Conservation (phyloP, 371 early-diverging fungal genomes). For the Actinomortierella ambigua region DNA sequence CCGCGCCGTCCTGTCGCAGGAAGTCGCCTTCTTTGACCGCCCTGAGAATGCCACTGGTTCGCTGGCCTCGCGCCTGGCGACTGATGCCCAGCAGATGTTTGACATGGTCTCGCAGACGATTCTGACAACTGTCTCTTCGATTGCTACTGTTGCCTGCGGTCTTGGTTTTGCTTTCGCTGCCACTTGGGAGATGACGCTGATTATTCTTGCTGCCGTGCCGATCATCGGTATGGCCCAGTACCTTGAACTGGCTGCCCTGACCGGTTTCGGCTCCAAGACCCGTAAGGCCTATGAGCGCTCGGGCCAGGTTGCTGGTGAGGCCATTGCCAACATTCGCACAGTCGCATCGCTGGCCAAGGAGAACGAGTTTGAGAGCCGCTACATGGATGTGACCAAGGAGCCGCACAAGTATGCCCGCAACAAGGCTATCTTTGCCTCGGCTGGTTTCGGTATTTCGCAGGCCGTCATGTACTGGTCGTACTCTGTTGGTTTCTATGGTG, state of each 20-base stretch:
- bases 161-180: slow-evolving; percentile 51
- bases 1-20: slow-evolving; percentile 56
- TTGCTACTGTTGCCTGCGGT: slow-evolving; percentile 23
- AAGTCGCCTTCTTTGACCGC: slow-evolving; percentile 85
- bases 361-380: slow-evolving; percentile 59
- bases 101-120: slow-evolving; percentile 4
- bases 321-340: slow-evolving; percentile 84
- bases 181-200: slow-evolving; percentile 60
- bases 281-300: slow-evolving; percentile 68
- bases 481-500: slow-evolving; percentile 65
- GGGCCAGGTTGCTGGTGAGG: slow-evolving; percentile 82
- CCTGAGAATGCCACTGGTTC: slow-evolving; percentile 81
- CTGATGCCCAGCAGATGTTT: slow-evolving; percentile 62
- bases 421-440: slow-evolving; percentile 57
- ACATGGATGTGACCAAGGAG: slow-evolving; percentile 55
- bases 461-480: slow-evolving; percentile 65
- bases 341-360: slow-evolving; percentile 85
- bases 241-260: slow-evolving; percentile 15
- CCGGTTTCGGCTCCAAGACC: slow-evolving; percentile 59
- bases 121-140: not conserved
- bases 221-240: slow-evolving; percentile 10
- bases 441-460: slow-evolving; percentile 70
- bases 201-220: slow-evolving; percentile 8
- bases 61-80: slow-evolving; percentile 78
- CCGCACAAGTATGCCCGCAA: slow-evolving; percentile 65